Conservation (phyloP, 495 filamentous ascomycete genomes). For the Neurospora discreta region DNA sequence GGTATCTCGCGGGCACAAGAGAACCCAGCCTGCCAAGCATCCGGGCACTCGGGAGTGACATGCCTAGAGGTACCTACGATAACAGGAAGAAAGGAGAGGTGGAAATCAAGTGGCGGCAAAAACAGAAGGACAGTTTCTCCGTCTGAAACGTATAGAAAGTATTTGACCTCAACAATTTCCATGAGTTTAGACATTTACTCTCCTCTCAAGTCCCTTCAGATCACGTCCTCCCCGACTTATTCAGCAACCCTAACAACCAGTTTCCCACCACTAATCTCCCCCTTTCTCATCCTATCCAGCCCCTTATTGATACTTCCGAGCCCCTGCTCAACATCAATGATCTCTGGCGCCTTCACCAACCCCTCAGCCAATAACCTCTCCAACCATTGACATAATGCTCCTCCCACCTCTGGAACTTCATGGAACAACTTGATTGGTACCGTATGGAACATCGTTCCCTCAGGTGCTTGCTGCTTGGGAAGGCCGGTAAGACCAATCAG, state of each 20-base stretch:
- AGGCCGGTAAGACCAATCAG: slow-evolving; percentile 52
- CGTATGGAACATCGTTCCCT: slow-evolving; percentile 38
- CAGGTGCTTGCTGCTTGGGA: slow-evolving; percentile 37
- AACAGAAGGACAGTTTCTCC: too few species aligned
- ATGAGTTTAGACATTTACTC: too few species aligned
- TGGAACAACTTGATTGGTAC: slow-evolving; percentile 64
- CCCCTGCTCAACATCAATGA: slow-evolving; percentile 47
- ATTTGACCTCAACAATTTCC: too few species aligned
- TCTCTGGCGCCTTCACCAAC: slow-evolving; percentile 43
- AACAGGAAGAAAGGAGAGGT: too few species aligned
- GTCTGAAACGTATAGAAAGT: too few species aligned
- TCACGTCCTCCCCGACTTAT: neutral
- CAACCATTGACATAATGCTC: slow-evolving; percentile 46
- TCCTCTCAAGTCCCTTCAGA: too few species aligned
- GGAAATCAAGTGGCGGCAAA: too few species aligned
- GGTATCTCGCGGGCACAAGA: too few species aligned
- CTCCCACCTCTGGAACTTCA: slow-evolving; percentile 44
- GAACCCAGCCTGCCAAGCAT: too few species aligned
- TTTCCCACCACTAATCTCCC: slow-evolving; percentile 46
- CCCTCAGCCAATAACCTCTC: slow-evolving; percentile 42
- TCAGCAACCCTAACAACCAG: slow-evolving; percentile 36
- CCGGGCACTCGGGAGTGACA: too few species aligned
- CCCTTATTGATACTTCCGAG: slow-evolving; percentile 51
- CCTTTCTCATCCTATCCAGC: slow-evolving; percentile 46
- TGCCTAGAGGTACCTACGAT: too few species aligned